A percentile compares a stretch with the other conserved stretches of the same genome.
Evolutionary conservation across 2,329 filamentous ascomycete species (phyloP).

Genomic region (Cytospora chrysosperma): DNA sequence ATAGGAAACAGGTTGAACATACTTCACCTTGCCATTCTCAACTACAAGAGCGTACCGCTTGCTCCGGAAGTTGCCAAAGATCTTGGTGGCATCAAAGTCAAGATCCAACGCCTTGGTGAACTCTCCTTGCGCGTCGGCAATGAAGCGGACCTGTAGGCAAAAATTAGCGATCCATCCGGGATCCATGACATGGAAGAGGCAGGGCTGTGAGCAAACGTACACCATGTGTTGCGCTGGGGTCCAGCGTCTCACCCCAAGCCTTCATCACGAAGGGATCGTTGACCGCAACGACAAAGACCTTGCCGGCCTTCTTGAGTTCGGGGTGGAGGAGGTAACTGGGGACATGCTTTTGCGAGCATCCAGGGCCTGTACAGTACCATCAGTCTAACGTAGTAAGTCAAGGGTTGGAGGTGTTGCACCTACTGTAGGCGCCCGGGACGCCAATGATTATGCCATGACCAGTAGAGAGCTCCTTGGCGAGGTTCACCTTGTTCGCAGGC

Average conservation of each 20-base stretch:
- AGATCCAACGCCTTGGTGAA: slow-evolving; percentile 86
- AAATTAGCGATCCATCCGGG: not conserved
- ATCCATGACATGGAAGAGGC: not conserved
- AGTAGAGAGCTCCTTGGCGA: slow-evolving; percentile 70
- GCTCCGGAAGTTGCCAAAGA: slow-evolving; percentile 80
- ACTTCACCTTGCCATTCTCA: slow-evolving; percentile 79
- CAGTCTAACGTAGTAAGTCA: not conserved
- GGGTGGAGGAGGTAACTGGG: slow-evolving; percentile 83
- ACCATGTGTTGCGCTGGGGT: slow-evolving; percentile 71
- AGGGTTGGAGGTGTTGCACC: not conserved
- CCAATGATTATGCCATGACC: slow-evolving; percentile 81
- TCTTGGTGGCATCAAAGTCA: slow-evolving; percentile 71
- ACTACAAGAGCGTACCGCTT: slow-evolving; percentile 86
- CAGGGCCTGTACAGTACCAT: slow-evolving; percentile 31
- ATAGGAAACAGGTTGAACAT: not conserved
- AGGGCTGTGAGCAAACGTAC: slow-evolving; percentile 53
- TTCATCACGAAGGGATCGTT: slow-evolving; percentile 98
- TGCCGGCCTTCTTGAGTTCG: slow-evolving; percentile 74
- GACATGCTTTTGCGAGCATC: slow-evolving; percentile 66
- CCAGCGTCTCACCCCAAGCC: slow-evolving; percentile 78
- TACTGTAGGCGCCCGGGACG: slow-evolving; percentile 74
- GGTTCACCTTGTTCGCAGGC: slow-evolving; percentile 89
- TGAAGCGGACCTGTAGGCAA: slow-evolving; percentile 71
- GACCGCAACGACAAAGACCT: slow-evolving; percentile 87
- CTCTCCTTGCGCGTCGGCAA: slow-evolving; percentile 74